Base-by-base conservation (phyloP, 805 yeast species). In the Ogataea saltuana region DNA sequence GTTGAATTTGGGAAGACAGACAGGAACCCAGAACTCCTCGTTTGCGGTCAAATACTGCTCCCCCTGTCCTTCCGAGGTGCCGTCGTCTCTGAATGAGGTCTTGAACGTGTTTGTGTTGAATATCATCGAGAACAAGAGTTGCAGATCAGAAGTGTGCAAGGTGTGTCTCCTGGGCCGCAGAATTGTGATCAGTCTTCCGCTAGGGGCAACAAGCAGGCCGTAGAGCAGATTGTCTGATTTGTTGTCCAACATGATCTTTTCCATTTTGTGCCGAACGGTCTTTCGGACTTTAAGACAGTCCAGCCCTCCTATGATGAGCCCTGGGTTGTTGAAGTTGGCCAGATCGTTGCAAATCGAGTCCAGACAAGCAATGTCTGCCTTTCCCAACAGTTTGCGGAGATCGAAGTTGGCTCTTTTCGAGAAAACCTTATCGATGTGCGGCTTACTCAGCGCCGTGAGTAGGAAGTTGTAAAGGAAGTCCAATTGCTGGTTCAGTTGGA, bases 21-120 rank as follows among this genome's bases (percentile, higher is more conserved):
- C 72, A 0, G 99, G 99, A 10, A 87, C 77, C 98, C 98, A 93
- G 45, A 88, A 78, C 57, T 90, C 97, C 52, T 85, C 85, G 44
- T 71, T 58, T 51, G 75, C 48, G 1, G 63, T 51, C 10, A 57
- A 33, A 21, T 54, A 51, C 35, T 52, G 44, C 7, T 36, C 42
- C 6, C 44, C 51, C n/a, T 52, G 53, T 8, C 55, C 59, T 9
- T 45, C 49, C 10, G 20, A 38, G 6, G 33, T 25, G 17, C 46
- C 16, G 17, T 25, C 33, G 25, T 38, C 44, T 17, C 67, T 68
- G 23, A 73, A 69, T 1, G 55, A 39, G 2, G 60, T 50, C 19
- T 68, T 68, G 49, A 78, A 72, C 0, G 80, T 70, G 34, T 68
- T 65, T n/a, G 80, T 76, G 50, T 75, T 78, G 54, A 78, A 78